Base-by-base conservation (phyloP, 2,329 filamentous ascomycete species). In the Ophiocordyceps camponoti-leonardi region DNA sequence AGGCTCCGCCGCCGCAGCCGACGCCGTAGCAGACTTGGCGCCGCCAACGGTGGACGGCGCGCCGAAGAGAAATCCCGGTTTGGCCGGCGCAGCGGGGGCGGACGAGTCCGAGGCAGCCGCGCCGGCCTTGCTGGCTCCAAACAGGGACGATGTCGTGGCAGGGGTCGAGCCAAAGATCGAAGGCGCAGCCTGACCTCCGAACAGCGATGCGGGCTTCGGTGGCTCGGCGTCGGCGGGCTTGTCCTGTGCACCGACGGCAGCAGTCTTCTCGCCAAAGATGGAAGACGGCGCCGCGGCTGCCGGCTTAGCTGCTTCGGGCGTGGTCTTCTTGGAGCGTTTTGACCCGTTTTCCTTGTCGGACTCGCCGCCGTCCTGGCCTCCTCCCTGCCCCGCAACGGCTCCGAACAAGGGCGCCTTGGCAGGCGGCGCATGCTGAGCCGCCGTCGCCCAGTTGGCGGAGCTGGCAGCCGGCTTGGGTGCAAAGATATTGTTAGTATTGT, bases 261-360 rank as follows among this genome's bases (percentile, higher is more conserved):
- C 16, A 18, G 33, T 8, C 33, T 65, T 64, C 11, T 53, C 44
- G 19, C 51, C 49, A 49, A 66, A 67, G 1, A 64, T 49, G 16
- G 56, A 56, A 19, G 55, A 53, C 4, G 58, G 49, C 44, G 56
- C 45, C 10, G 57, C n/a, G n/a, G n/a, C n/a, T n/a, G n/a, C 46
- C 18, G 52, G 43, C 52, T 62, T 64, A 35, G 53, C 45, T n/a
- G 53, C 45, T n/a, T 58, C 60, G 28, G 59, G 58, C 23, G 56
- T 18, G 6, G 51, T 50, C 52, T 62, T 63, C 44, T 62, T 63
- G 40, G 60, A 46, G 31, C 58, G 54, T 45, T 62, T 55, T 7
- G 60, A 59, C 47, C 62, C 62, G 43, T 67, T 67, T 54, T 68
- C 65, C 54, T 67, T 68, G 52, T 68, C 65, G 11, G 65, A 68